phyloP scores from a whole-genome alignment of 108 stramenopile genomes.

The Fragilaria crotonensis region DNA sequence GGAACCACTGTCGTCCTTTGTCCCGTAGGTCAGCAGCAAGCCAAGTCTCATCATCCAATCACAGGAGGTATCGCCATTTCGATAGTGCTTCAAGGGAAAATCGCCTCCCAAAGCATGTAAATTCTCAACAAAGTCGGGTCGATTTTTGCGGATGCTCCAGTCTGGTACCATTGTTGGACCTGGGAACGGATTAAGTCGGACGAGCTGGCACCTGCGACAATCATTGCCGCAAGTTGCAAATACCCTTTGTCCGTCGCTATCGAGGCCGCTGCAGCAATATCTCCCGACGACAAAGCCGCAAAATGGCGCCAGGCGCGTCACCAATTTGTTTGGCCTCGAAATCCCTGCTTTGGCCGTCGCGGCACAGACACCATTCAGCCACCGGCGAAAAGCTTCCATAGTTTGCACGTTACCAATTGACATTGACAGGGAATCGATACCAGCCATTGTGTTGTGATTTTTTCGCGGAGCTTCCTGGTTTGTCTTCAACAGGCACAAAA shows the following conservation, averaged over 20 bases:
- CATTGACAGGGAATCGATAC: neutral
- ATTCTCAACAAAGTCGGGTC: slow-evolving; percentile 35
- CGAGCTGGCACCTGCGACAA: slow-evolving; percentile 30
- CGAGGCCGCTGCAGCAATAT: slow-evolving; percentile 39
- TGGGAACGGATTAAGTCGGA: slow-evolving; percentile 23
- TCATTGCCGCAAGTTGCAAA: slow-evolving; percentile 46
- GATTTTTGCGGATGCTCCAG: slow-evolving; percentile 21
- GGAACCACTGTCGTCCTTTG: slow-evolving; percentile 14
- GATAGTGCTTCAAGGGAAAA: slow-evolving; percentile 41
- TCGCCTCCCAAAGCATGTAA: slow-evolving; percentile 46
- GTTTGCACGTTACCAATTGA: neutral
- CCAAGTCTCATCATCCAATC: slow-evolving; percentile 74
- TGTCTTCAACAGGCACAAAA: neutral
- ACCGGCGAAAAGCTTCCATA: slow-evolving; percentile 1
- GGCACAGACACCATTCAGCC: slow-evolving; percentile 5
- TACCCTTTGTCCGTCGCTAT: slow-evolving; percentile 45
- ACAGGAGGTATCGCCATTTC: slow-evolving; percentile 21
- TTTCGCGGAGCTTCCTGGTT: neutral
- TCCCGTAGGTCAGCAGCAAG: slow-evolving; percentile 37
- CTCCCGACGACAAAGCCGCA: slow-evolving; percentile 63
- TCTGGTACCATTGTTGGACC: slow-evolving; percentile 37
- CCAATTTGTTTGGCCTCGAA: slow-evolving; percentile 8
- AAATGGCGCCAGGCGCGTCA: slow-evolving; percentile 39
- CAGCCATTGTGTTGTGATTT: neutral
- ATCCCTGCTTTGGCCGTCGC: neutral